Base-by-base conservation (phyloP, 2,329 filamentous ascomycete genomes). In the Corinectria fuckeliana region DNA sequence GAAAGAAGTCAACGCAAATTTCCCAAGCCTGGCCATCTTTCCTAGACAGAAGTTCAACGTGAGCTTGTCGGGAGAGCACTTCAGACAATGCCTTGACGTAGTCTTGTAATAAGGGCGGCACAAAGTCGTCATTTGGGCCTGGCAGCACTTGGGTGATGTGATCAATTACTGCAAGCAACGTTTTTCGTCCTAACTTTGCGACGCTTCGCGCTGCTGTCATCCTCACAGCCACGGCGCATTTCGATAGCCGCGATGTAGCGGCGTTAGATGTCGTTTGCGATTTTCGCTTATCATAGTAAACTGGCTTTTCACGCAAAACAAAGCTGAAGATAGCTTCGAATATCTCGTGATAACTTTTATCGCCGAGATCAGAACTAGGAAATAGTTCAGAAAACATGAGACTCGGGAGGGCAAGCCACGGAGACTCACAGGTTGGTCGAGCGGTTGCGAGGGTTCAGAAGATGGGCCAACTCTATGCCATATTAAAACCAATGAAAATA, bases 261-360 rank as follows among this genome's bases (percentile, higher is more conserved):
- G 77, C 77, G 56, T 78, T 82, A 61, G 80, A 82, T 23, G 81
- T 77, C 1, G 65, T 38, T 42, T 75, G 72, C 11, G 77, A 81
- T 52, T 82, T 83, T 63, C 80, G 83, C 11, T 81, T 81, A 55
- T 83, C 84, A 56, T 85, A 82, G 64, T 86, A 90, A 16, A 76
- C 73, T 9, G 87, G 80, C 71, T 91, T 92, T 67, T 97, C 93
- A 13, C 82, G 75, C 16, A 88, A 74, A 1, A 84, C 84, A 71
- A 83, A 89, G 53, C 85, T 83, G 71, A 97, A 97, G 3, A 98
- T 79, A 1, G 86, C 85, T 70, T 97, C 92, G 68, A 92, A 91
- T 41, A 97, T 87, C 59, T 85, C 85, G 71, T 95, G 90, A 66
- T 91, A 96, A n/a, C 85, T 85, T 72, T 90, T 91, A 72, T 96